Base-by-base conservation (phyloP, 805 yeast genomes). In the Candida vaughaniae region DNA sequence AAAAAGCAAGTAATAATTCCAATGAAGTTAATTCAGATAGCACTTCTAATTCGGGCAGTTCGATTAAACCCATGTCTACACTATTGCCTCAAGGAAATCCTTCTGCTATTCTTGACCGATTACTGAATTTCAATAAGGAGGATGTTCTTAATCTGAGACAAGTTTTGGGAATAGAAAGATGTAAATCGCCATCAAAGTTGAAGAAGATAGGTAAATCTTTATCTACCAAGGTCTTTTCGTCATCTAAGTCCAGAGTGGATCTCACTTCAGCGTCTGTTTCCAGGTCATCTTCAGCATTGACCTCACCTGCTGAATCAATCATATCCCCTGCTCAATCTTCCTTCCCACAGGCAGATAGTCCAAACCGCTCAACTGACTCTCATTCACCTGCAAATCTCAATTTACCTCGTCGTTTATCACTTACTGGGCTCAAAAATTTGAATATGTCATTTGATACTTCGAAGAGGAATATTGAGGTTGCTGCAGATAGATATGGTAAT, bases 371-470 rank as follows among this genome's bases (percentile, higher is more conserved):
- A 2, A 9, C 9, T 5, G 29, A 35, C 7, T 31, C 49, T 15
- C 23, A 35, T 14, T 31, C 42, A 3, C 45, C 44, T 9, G 31
- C 26, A 10, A 43, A 39, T 29, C 20, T 52, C 16, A 32, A 41
- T 25, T 45, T 66, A 14, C 73, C 73, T 0, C 49, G 59, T 11
- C 62, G 61, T 1, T 47, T 67, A 12, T 58, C 71, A 1, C 37
- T 62, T 1, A 45, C 48, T 27, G 63, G 63, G 1, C 47, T 68
- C 7, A 58, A 53, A 38, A 60, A 52, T 29, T 43, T 66, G 29
- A 52, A 61, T 18, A 64, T 66, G 58, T 46, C 58, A 0, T 52
- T 67, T 46, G 64, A 63, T 29, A 53, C 66, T 1, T 46, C 61
- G 7, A 49, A 47, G 8, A 47, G 42, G 20, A 29, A 39, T 10